These are phyloP conservation scores for Fusarium buharicum DNA, from an alignment of 2,329 filamentous ascomycete genomes.

Conservation along the genomic window DNA sequence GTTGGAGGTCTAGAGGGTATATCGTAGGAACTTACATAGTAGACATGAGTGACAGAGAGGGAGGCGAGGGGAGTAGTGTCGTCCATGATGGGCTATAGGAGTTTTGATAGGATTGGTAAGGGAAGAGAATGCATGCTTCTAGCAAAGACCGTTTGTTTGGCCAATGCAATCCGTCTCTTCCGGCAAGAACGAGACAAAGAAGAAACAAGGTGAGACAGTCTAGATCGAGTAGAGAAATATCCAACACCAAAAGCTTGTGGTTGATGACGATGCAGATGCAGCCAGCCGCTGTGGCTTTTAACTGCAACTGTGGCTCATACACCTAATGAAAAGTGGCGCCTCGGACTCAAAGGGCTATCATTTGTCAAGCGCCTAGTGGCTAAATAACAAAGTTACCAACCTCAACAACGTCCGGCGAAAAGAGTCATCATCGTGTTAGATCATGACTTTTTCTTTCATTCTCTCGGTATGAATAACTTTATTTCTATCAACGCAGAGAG, in stretches of 20 bases:
- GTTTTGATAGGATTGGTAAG: constrained; percentile 1
- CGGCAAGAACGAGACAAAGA: background rate
- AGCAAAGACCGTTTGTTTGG: background rate
- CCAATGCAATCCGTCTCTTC: background rate
- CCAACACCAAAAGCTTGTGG: constrained; percentile 8
- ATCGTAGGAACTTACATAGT: constrained; percentile 74
- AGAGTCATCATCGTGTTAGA: constrained; percentile 30
- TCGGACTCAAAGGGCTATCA: constrained; percentile 18
- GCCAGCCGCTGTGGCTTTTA: constrained; percentile 11
- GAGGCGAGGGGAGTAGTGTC: constrained; percentile 76
- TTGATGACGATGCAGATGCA: constrained; percentile 22
- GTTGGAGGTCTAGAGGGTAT: background rate
- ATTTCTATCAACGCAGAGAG: background rate
- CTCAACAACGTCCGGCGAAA: constrained; percentile 30
- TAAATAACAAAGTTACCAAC: constrained; percentile 12
- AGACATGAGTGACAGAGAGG: constrained; percentile 92
- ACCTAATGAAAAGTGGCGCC: constrained; percentile 12
- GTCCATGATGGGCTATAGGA: constrained; percentile 37
- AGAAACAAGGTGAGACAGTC: background rate
- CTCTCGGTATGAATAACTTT: constrained; percentile 8
- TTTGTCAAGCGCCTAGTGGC: constrained; percentile 10
- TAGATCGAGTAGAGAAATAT: background rate
- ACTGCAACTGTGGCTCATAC: constrained; percentile 13
- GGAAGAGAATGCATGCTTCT: constrained; percentile 20
- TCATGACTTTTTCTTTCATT: background rate